phyloP scores from a whole-genome alignment of 2,329 filamentous ascomycete species.

The Claviceps cyperi region DNA sequence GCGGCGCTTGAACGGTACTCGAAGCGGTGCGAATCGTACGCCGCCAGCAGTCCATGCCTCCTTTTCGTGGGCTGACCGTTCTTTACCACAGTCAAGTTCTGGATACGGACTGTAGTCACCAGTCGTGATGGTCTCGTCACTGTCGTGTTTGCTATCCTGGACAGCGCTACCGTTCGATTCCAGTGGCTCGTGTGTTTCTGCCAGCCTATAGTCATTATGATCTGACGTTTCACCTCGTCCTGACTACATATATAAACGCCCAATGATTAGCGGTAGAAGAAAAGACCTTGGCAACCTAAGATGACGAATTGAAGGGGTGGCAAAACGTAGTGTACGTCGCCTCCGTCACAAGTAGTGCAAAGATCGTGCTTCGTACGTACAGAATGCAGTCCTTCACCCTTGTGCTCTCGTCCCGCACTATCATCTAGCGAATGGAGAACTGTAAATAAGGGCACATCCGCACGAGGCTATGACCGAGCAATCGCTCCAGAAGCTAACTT shows the following conservation, averaged over 20 bases:
- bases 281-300: too few relatives aligned
- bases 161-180: background rate
- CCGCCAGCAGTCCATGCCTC: conserved; percentile 28
- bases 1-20: conserved; percentile 55
- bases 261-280: too few relatives aligned
- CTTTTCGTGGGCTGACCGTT: conserved; percentile 11
- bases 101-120: conserved; percentile 14
- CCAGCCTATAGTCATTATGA: too few relatives aligned
- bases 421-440: too few relatives aligned
- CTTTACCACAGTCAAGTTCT: conserved; percentile 11
- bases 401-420: too few relatives aligned
- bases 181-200: background rate
- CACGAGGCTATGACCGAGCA: background rate
- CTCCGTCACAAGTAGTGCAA: too few relatives aligned
- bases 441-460: background rate
- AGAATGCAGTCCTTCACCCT: too few relatives aligned
- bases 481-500: background rate
- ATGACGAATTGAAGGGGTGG: too few relatives aligned
- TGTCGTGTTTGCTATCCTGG: background rate
- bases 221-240: too few relatives aligned
- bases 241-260: too few relatives aligned
- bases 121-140: background rate
- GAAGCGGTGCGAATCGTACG: conserved; percentile 74
- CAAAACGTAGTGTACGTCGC: too few relatives aligned
- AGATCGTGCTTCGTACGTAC: too few relatives aligned